phyloP scores from a whole-genome alignment of 164 flowering plant species.

The Platanus orientalis region DNA sequence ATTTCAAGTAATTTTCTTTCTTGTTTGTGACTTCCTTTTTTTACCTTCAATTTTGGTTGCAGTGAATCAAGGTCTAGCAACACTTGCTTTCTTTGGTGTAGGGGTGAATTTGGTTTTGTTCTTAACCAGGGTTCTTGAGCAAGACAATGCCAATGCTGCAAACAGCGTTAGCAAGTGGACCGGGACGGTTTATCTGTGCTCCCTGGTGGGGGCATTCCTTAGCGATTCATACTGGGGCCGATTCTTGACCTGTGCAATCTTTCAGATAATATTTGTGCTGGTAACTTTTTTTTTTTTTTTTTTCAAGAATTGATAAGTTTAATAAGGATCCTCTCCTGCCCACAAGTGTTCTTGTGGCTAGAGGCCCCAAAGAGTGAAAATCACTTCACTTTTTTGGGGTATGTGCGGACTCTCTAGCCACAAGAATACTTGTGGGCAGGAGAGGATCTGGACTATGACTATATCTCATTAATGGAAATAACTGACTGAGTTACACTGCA shows the following conservation, averaged over 20 bases:
- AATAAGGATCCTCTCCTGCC: too few species aligned
- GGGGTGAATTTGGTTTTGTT: constrained; percentile 85
- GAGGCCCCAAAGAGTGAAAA: too few species aligned
- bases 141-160: constrained; percentile 70
- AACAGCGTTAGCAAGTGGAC: constrained; percentile 81
- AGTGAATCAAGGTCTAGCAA: constrained; percentile 83
- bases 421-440: too few species aligned
- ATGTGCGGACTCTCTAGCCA: too few species aligned
- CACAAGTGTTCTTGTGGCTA: too few species aligned
- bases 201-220: constrained; percentile 74
- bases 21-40: too few species aligned
- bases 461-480: too few species aligned
- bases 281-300: constrained; percentile 25
- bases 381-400: too few species aligned
- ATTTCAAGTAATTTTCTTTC: too few species aligned
- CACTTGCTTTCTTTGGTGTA: constrained; percentile 85
- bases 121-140: constrained; percentile 66
- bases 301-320: too few species aligned
- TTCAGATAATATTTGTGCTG: constrained; percentile 58
- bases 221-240: constrained; percentile 92
- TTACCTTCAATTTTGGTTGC: constrained; percentile 12
- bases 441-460: too few species aligned
- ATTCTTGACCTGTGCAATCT: constrained; percentile 65
- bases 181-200: constrained; percentile 75
- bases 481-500: too few species aligned